A percentile compares a stretch with the other conserved stretches of the same genome.
These are phyloP conservation scores for Ceratobasidium sp. DNA, from an alignment of 1,284 basidiomycete species.

Conservation along the genomic window DNA sequence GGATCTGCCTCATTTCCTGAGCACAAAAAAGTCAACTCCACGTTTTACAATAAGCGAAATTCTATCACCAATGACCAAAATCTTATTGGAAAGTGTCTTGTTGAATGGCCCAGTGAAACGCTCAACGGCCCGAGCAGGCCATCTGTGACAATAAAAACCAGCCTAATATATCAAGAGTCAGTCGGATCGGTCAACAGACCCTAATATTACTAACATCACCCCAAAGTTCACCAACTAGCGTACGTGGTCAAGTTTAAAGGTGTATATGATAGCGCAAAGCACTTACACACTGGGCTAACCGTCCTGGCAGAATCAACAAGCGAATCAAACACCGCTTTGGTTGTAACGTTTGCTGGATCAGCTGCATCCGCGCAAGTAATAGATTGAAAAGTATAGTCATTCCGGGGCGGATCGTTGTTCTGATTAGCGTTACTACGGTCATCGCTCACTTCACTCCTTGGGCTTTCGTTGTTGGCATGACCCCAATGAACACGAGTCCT, in stretches of 20 bases:
- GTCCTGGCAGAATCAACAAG: neutral
- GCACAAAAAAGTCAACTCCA: neutral
- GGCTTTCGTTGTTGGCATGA: too few species aligned
- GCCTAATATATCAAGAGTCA: neutral
- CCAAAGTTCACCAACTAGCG: neutral
- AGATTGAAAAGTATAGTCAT: neutral
- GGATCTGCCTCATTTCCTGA: conserved; percentile 39
- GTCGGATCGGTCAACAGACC: too few species aligned
- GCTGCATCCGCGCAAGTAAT: conserved; percentile 36
- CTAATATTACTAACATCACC: neutral
- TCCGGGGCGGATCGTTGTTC: neutral
- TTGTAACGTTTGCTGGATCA: conserved; percentile 30
- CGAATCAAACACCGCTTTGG: conserved; percentile 13
- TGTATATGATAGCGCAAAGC: too few species aligned
- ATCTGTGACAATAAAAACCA: conserved; percentile 13
- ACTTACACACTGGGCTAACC: neutral
- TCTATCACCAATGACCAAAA: neutral
- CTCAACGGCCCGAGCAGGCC: conserved; percentile 35
- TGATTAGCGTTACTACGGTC: neutral
- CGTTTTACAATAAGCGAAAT: neutral
- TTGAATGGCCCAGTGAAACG: conserved; percentile 38
- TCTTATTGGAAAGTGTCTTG: conserved; percentile 15
- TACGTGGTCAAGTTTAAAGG: neutral
- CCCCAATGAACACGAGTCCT: too few species aligned
- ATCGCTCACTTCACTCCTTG: too few species aligned